Evolutionary conservation across 768 basidiomycete species (phyloP).

Genomic region (Auricularia cornea): DNA sequence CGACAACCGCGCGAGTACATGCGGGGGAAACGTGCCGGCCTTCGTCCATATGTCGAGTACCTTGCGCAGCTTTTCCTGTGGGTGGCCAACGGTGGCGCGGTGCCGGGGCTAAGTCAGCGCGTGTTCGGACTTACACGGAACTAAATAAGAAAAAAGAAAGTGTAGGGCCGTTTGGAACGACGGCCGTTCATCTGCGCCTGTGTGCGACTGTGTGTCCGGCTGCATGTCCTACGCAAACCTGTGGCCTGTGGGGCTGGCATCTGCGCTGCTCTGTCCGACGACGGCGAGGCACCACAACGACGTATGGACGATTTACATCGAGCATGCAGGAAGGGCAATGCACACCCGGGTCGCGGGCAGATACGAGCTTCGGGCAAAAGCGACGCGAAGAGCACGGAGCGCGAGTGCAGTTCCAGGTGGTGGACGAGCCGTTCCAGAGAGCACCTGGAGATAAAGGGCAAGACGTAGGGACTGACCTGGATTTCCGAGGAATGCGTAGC

Average conservation of each 20-base stretch:
- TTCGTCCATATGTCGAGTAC: slow-evolving; percentile 97
- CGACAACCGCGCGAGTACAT: slow-evolving; percentile 63
- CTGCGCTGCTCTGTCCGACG: background rate
- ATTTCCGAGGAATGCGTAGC: slow-evolving; percentile 56
- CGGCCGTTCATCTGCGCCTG: no score
- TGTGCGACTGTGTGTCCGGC: background rate
- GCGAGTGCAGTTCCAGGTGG: no score
- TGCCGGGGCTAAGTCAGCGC: slow-evolving; percentile 21
- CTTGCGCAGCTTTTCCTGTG: slow-evolving; percentile 94
- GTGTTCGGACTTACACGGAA: background rate
- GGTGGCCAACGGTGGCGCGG: background rate
- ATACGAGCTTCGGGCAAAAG: slow-evolving; percentile 14
- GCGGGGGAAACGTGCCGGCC: slow-evolving; percentile 76
- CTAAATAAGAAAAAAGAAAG: background rate
- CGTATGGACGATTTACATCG: no score
- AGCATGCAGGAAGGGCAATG: background rate
- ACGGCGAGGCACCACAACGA: no score
- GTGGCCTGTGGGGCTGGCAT: background rate
- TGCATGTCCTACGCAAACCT: no score
- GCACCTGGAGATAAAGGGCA: background rate
- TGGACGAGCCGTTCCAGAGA: background rate
- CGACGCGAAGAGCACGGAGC: no score
- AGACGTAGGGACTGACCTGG: slow-evolving; percentile 63
- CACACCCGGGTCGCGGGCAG: background rate
- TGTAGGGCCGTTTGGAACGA: slow-evolving; percentile 2